Base-by-base conservation (phyloP, 345 rosid species). In the Angophora floribunda region DNA sequence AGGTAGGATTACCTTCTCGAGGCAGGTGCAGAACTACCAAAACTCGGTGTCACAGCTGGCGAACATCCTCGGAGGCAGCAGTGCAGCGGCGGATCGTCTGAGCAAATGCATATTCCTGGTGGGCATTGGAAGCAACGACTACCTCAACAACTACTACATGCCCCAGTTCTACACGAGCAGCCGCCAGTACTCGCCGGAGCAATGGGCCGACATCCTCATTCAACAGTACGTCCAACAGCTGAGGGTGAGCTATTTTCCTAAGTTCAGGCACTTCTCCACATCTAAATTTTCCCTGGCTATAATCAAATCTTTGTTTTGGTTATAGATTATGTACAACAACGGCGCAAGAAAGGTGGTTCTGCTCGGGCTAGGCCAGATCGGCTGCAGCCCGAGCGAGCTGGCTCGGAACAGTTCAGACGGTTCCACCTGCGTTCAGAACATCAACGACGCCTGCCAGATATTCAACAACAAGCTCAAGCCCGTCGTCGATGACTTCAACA, bases 121-220 rank as follows among this genome's bases (percentile, higher is more conserved):
- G 45, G 98, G 96, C 44, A 87, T 97, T 85, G 99, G 99, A 26
- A 97, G 98, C 93, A 97, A 97, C 89, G 99, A 97, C 86, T 97
- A 97, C 90, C 97, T 97, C 32, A 97, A 97, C 87, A 97, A 97
- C 90, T 97, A 97, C 87, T 97, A 96, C 95, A 95, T 95, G 98
- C 99, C 99, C 17, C 88, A 78, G 8, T 87, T 70, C 85, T 97
- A 97, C 93, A 51, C 95, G 32, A 89, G 93, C 32, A 45, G 95
- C 88, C 90, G 91, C 57, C 96, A 89, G 85, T 97, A 85, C 89
- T 93, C 92, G 6, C 94, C 98, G 0, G 94, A 94, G 12, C 93
- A 93, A 59, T 97, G 88, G 47, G 95, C 99, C 13, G 90, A 92
- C 55, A 90, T 88, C 86, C 99, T 97, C 67, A 92, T 95, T 89